Conservation (phyloP, 805 yeast genomes). For the Wickerhamiella kurtzmanii region DNA sequence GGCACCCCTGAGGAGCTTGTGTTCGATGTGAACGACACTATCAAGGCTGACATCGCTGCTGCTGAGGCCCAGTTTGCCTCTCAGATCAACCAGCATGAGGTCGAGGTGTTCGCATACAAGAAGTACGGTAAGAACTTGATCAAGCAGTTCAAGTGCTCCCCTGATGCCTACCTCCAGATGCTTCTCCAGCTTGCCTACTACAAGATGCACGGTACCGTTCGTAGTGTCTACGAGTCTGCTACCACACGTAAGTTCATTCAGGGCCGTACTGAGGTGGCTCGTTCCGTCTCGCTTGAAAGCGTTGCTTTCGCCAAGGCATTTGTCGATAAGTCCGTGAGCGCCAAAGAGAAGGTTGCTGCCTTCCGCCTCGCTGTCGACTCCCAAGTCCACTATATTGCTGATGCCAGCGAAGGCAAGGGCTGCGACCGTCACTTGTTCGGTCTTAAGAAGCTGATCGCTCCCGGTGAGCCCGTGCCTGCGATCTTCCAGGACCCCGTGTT, state of each 20-base stretch:
- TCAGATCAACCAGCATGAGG: slow-evolving; percentile 54
- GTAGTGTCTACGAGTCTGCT: slow-evolving; percentile 94
- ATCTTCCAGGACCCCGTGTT: slow-evolving; percentile 66
- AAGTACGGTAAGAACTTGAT: slow-evolving; percentile 80
- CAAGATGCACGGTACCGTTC: slow-evolving; percentile 61
- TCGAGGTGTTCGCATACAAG: slow-evolving; percentile 64
- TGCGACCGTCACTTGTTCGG: slow-evolving; percentile 92
- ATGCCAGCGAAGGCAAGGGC: slow-evolving; percentile 76
- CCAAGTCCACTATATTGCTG: slow-evolving; percentile 59
- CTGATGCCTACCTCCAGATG: slow-evolving; percentile 90
- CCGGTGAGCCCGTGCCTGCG: slow-evolving; percentile 46
- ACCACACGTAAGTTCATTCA: slow-evolving; percentile 78
- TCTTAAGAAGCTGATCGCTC: slow-evolving; percentile 52
- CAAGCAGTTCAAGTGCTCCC: slow-evolving; percentile 72
- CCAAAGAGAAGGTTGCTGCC: slow-evolving; percentile 45
- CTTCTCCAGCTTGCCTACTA: slow-evolving; percentile 80
- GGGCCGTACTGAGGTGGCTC: slow-evolving; percentile 91
- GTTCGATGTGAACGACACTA: slow-evolving; percentile 44
- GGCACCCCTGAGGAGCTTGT: slow-evolving; percentile 26
- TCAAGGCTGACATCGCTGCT: slow-evolving; percentile 36
- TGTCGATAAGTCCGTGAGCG: slow-evolving; percentile 40
- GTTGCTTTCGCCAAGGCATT: slow-evolving; percentile 60
- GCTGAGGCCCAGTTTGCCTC: slow-evolving; percentile 46
- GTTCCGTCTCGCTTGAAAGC: slow-evolving; percentile 66
- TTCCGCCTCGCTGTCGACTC: slow-evolving; percentile 60